Evolutionary conservation across 2,329 filamentous ascomycete genomes (phyloP).

Genomic region (Chaetomiaceae sp.): DNA sequence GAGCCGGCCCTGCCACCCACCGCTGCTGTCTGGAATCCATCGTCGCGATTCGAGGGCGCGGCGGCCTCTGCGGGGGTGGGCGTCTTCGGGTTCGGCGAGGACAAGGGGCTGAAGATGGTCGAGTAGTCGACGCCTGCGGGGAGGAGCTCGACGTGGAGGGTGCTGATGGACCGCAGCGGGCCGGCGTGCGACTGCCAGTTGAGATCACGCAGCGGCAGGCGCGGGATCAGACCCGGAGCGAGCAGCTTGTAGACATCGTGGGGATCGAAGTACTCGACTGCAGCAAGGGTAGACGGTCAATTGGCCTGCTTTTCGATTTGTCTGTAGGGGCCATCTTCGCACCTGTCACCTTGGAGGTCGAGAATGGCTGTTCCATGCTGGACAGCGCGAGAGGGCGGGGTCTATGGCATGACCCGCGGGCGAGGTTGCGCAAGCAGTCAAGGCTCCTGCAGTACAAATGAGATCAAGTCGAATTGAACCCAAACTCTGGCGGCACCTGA

Average conservation of each 20-base stretch:
- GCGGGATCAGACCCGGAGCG: constrained; percentile 67
- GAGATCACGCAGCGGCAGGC: constrained; percentile 81
- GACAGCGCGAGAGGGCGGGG: constrained; percentile 27
- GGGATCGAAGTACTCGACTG: constrained; percentile 95
- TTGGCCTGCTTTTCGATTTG: constrained; percentile 3
- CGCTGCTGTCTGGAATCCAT: constrained; percentile 56
- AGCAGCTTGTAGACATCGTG: constrained; percentile 80
- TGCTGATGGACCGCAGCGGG: constrained; percentile 86
- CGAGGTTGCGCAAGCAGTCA: background rate
- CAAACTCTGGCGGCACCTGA: too few relatives aligned
- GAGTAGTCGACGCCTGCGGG: constrained; percentile 48
- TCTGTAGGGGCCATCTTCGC: constrained; percentile 21
- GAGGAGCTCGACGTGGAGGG: constrained; percentile 84
- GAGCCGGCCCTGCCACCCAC: constrained; percentile 38
- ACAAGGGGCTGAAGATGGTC: constrained; percentile 31
- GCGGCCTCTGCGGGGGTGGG: constrained; percentile 26
- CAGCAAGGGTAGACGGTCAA: constrained; percentile 6
- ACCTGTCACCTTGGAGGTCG: constrained; percentile 75
- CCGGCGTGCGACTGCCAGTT: constrained; percentile 96
- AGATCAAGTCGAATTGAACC: too few relatives aligned
- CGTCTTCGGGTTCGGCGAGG: constrained; percentile 28
- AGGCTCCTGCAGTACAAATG: too few relatives aligned
- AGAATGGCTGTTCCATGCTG: constrained; percentile 60
- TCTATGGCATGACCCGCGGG: constrained; percentile 27
- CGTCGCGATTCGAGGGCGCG: constrained; percentile 37